Evolutionary conservation across 805 yeast species (phyloP).

Genomic region (Hyphopichia homilentoma): DNA sequence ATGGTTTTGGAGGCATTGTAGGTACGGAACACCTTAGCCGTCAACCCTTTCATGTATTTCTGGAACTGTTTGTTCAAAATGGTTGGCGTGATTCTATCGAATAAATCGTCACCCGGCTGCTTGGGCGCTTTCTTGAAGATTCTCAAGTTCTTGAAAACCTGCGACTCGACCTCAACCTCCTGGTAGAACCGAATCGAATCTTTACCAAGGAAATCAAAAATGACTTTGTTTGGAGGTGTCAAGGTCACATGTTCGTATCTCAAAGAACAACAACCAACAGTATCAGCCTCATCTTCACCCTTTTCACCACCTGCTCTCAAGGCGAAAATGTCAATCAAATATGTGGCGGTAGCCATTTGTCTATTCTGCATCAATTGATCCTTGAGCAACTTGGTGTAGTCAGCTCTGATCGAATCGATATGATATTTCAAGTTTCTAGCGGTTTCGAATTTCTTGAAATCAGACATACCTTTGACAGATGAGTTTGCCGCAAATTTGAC

Average conservation of each 20-base stretch:
- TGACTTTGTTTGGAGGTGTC: conserved; percentile 79
- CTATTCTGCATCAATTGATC: conserved; percentile 78
- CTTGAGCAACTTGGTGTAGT: conserved; percentile 67
- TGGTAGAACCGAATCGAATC: conserved; percentile 90
- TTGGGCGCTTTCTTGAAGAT: conserved; percentile 89
- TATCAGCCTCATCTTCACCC: conserved; percentile 95
- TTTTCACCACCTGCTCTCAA: conserved; percentile 98
- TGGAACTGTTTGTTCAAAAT: conserved; percentile 83
- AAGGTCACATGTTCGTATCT: conserved; percentile 86
- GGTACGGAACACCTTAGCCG: conserved; percentile 97
- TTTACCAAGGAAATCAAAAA: conserved; percentile 92
- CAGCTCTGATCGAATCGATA: conserved; percentile 68
- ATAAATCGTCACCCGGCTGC: conserved; percentile 86
- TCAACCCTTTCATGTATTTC: conserved; percentile 85
- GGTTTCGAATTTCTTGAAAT: conserved; percentile 87
- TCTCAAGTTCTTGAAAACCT: conserved; percentile 83
- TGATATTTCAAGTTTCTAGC: conserved; percentile 80
- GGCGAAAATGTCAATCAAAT: conserved; percentile 88
- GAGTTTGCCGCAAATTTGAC: conserved; percentile 91
- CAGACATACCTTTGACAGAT: conserved; percentile 86
- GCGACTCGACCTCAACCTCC: conserved; percentile 88
- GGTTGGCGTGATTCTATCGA: conserved; percentile 85
- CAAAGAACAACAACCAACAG: conserved; percentile 95
- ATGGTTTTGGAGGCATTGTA: conserved; percentile 94
- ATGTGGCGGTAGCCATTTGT: conserved; percentile 92